Evolutionary conservation across 305 asterid genomes (phyloP).

Genomic region (Petunia hybrid): DNA sequence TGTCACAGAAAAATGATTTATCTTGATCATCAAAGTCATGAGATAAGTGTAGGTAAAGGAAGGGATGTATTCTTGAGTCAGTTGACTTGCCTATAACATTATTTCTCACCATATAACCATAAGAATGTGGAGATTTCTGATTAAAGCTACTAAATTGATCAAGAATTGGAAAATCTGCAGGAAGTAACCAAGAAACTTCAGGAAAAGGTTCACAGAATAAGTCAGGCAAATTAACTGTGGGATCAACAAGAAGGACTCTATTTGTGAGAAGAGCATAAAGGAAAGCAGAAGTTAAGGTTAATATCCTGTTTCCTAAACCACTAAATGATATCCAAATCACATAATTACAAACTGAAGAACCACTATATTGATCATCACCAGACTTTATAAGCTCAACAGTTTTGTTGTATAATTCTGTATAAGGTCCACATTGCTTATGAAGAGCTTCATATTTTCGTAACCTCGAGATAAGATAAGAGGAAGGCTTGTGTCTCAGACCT

Average conservation of each 20-base stretch:
- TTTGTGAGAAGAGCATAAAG: slow-evolving; percentile 84
- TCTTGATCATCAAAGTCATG: slow-evolving; percentile 68
- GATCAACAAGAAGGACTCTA: slow-evolving; percentile 73
- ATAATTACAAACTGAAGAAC: slow-evolving; percentile 60
- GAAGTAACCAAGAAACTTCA: slow-evolving; percentile 73
- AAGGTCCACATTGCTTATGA: slow-evolving; percentile 75
- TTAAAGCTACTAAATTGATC: slow-evolving; percentile 49
- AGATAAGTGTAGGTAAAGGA: slow-evolving; percentile 62
- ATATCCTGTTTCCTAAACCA: slow-evolving; percentile 82
- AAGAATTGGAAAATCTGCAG: slow-evolving; percentile 63
- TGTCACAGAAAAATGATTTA: slow-evolving; percentile 75
- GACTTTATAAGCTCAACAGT: slow-evolving; percentile 53
- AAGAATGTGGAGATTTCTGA: slow-evolving; percentile 59
- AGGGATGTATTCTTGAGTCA: slow-evolving; percentile 42
- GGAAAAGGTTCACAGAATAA: slow-evolving; percentile 97
- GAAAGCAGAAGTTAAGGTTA: slow-evolving; percentile 73
- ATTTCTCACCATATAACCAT: slow-evolving; percentile 59
- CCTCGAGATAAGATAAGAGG: slow-evolving; percentile 69
- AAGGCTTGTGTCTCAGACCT: slow-evolving; percentile 47
- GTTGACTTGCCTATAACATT: slow-evolving; percentile 39
- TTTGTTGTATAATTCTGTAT: slow-evolving; percentile 58
- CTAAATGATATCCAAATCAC: slow-evolving; percentile 68
- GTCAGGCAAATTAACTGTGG: slow-evolving; percentile 61
- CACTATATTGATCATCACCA: slow-evolving; percentile 33
- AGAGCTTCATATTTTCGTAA: slow-evolving; percentile 73